Base-by-base conservation (phyloP, 352 stramenopile genomes). In the Phytophthora sp. region DNA sequence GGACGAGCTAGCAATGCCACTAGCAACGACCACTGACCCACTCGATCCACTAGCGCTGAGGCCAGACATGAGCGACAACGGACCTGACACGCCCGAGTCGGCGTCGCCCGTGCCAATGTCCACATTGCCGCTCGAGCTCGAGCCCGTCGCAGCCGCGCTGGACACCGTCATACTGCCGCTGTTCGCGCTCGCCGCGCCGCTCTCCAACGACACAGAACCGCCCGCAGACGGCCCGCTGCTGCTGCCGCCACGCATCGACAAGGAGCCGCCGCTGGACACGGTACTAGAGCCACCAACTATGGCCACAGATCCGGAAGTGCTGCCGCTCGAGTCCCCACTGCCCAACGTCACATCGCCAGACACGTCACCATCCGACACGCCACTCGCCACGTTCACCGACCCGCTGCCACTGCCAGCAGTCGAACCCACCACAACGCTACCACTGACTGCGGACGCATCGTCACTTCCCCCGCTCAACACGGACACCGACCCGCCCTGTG, bases 141-240 rank as follows among this genome's bases (percentile, higher is more conserved):
- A 23, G 29, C 20, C 21, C 33, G 30, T 9, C 16, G 47, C 47
- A 44, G 30, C n/a, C 8, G 47, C 20, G 20, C 30, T 56, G 15
- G 29, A 23, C 47, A 56, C 20, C 12, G 29, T 44, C 11, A 44
- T 9, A 9, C 47, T 42, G 20, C 47, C 47, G 15, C 54, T 62
- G 27, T 8, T n/a, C 54, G 54, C 54, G 36, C 39, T 60, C 12
- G 24, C 54, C 15, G 21, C 29, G 16, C 61, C 61, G 30, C 53
- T 69, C 3, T 36, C 2, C 53, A 69, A 24, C 1, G 47, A 29
- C 21, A 76, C 45, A n/a, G 66, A 30, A 44, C 47, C 47, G 18
- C 47, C 47, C 9, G 13, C 30, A 56, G 21, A 42, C 5, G 29
- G 44, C 2, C 8, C 33, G 20, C 47, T 15, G 12, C 47, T 44